Evolutionary conservation across 305 asterid genomes (phyloP).

Genomic region (Fraxinus angustifolia): DNA sequence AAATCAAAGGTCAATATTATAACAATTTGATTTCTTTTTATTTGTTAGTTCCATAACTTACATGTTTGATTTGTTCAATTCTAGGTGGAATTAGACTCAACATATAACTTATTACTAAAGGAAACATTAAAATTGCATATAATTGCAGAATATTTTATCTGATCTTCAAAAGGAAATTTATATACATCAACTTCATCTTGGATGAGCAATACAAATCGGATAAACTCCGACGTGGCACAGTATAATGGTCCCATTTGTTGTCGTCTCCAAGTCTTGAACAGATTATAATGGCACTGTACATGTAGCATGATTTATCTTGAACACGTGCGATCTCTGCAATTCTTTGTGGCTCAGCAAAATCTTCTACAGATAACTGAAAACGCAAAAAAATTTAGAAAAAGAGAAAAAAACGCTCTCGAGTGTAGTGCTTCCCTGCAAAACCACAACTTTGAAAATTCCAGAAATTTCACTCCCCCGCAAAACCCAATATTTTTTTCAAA

Average conservation of each 20-base stretch:
- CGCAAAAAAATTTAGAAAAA: background rate
- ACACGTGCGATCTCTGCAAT: background rate
- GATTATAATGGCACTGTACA: too few relatives aligned
- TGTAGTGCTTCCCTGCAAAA: slow-evolving; percentile 50
- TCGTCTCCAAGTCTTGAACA: background rate
- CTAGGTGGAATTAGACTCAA: too few relatives aligned
- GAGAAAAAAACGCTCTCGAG: slow-evolving; percentile 21
- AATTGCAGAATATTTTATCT: too few relatives aligned
- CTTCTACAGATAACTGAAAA: background rate
- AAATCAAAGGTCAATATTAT: too few relatives aligned
- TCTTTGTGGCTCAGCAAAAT: background rate
- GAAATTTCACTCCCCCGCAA: slow-evolving; percentile 24
- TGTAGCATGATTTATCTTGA: too few relatives aligned
- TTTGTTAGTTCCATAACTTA: too few relatives aligned
- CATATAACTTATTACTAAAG: too few relatives aligned
- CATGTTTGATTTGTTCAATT: too few relatives aligned
- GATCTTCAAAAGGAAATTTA: too few relatives aligned
- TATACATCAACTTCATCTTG: too few relatives aligned
- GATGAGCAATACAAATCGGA: background rate
- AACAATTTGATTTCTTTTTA: too few relatives aligned
- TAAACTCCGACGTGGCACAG: background rate
- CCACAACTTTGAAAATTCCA: slow-evolving; percentile 30
- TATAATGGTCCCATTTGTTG: background rate
- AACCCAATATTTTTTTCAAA: slow-evolving; percentile 12
- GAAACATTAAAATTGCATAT: too few relatives aligned